These are phyloP conservation scores for Dysphania ambrosioides DNA, from an alignment of 148 eudicot genomes.

Conservation along the genomic window DNA sequence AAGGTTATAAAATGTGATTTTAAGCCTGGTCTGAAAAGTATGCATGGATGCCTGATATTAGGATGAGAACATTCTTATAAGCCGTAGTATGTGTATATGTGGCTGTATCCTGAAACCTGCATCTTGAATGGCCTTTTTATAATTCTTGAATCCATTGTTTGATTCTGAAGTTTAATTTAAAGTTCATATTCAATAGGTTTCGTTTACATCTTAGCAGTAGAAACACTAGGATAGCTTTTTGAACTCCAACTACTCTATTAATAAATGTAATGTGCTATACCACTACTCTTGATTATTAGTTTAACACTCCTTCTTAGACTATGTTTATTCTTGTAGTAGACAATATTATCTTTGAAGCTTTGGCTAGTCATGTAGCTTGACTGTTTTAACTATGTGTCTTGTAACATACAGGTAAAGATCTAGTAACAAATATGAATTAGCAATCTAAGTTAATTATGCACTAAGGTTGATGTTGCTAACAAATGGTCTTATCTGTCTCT, in stretches of 20 bases:
- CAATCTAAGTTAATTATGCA: too few species aligned
- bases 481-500: background rate
- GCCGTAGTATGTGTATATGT: background rate
- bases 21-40: background rate
- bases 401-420: background rate
- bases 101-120: background rate
- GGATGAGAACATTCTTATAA: background rate
- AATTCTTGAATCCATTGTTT: too few species aligned
- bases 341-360: too few species aligned
- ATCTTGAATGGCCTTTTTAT: background rate
- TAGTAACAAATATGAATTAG: background rate
- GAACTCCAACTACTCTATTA: background rate
- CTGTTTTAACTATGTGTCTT: too few species aligned
- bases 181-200: background rate
- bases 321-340: background rate
- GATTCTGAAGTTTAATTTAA: too few species aligned
- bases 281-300: too few species aligned
- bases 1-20: too few species aligned
- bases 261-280: background rate
- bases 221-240: background rate
- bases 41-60: too few species aligned
- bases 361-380: too few species aligned
- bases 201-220: background rate
- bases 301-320: too few species aligned
- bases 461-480: background rate